Evolutionary conservation across 139 green algal species (phyloP), one percentile per base, ranked within the genome.

Genomic region (Yamagishiella unicocca): DNA sequence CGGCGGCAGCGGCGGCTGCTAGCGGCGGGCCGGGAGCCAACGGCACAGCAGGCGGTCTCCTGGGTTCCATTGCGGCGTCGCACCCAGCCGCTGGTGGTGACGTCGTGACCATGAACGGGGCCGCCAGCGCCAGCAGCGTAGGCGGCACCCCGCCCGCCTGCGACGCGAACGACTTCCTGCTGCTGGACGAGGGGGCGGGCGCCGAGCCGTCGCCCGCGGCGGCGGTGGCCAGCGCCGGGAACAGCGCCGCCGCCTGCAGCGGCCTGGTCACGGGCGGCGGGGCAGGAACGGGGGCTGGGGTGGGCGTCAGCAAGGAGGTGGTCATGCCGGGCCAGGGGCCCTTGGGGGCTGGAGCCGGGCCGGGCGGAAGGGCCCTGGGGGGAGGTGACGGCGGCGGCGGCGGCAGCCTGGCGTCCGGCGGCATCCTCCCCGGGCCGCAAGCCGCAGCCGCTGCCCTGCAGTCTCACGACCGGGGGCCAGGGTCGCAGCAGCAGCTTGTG

Each of bases 191-290:
- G 8, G 72, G n/a, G 6, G 31, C 33, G 27, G 72, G 72, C 3
- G 1, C 40, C 2, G 71, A 79, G 71, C 17, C 19, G 1, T 1
- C 21, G 40, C 40, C 71, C 9, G 71, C 71, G 42, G 72, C 43
- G 27, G n/a, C 43, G 42, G 24, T 55, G 37, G 29, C 35, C 70
- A 55, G 70, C 45, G 42, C 43, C 45, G 42, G 72, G 2, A 80
- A 42, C 72, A 42, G 43, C 43, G 72, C 27, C 27, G 70, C 70
- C 38, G 38, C 70, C 70, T 58, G 70, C 70, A 78, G 40, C 40
- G 40, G 70, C 40, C 21, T 17, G n/a, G 19, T 7, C 64, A 42
- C 40, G 27, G 5, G 38, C 2, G 42, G 31, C 25, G 40, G 70
- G 22, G 38, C 70, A 33, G 67, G 67, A 25, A 50, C 62, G 10